Evolutionary conservation across 371 early-diverging fungal genomes (phyloP).

Genomic region (Racocetra persica): DNA sequence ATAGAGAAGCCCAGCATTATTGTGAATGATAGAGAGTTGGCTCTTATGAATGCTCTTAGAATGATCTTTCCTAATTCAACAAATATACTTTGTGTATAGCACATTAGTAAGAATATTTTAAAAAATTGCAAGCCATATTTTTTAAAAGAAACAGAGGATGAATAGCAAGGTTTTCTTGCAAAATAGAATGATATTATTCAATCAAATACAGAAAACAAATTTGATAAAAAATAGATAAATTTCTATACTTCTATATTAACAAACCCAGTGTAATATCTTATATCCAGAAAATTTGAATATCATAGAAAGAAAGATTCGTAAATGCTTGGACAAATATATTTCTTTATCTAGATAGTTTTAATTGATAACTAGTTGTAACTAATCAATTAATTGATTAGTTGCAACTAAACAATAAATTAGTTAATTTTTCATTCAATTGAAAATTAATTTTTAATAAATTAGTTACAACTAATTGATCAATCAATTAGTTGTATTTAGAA

Average conservation of each 20-base stretch:
- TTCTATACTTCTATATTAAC: neutral
- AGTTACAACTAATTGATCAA: too few species aligned
- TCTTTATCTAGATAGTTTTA: neutral
- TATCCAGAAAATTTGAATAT: neutral
- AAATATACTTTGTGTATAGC: constrained; percentile 1
- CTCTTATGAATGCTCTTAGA: neutral
- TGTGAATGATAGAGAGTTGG: neutral
- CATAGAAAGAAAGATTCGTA: neutral
- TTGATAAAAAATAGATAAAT: neutral
- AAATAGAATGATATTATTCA: neutral
- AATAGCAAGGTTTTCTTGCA: neutral
- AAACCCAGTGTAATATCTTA: neutral
- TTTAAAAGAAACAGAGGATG: neutral
- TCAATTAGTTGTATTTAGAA: too few species aligned
- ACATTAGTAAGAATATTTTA: constrained; percentile 4
- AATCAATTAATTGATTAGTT: too few species aligned
- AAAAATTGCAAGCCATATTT: constrained; percentile 10
- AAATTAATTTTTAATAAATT: too few species aligned
- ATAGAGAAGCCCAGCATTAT: too few species aligned
- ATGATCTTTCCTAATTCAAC: neutral
- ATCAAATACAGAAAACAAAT: neutral
- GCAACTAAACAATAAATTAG: too few species aligned
- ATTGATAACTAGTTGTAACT: too few species aligned
- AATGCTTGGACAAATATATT: neutral
- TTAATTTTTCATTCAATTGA: too few species aligned